phyloP scores from a whole-genome alignment of 2,329 filamentous ascomycete species.

The Erysiphe pulchra region DNA sequence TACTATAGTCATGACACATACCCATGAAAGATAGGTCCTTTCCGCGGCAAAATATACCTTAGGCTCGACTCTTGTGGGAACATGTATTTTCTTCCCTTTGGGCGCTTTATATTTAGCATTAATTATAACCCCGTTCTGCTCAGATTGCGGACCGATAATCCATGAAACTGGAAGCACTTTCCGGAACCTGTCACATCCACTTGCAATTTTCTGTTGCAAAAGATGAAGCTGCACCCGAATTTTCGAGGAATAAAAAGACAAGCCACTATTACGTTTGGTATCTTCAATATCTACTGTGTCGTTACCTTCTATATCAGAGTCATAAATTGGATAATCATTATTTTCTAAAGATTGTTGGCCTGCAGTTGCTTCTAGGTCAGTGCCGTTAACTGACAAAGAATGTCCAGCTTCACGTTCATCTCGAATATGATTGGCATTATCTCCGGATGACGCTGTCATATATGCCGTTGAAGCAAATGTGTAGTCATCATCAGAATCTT shows the following conservation, averaged over 20 bases:
- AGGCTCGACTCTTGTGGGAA: slow-evolving; percentile 83
- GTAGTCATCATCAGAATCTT: slow-evolving; percentile 39
- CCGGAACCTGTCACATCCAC: slow-evolving; percentile 1
- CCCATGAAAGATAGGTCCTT: slow-evolving; percentile 86
- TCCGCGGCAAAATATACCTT: slow-evolving; percentile 97
- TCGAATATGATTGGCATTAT: slow-evolving; percentile 5
- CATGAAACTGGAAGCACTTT: slow-evolving; percentile 3
- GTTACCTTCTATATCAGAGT: slow-evolving; percentile 66
- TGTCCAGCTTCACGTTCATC: slow-evolving; percentile 6
- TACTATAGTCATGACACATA: slow-evolving; percentile 17
- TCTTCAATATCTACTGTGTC: slow-evolving; percentile 52
- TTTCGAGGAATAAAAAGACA: slow-evolving; percentile 43
- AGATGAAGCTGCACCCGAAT: slow-evolving; percentile 15
- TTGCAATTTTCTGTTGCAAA: slow-evolving; percentile 4
- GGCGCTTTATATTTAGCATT: slow-evolving; percentile 43
- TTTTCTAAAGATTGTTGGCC: slow-evolving; percentile 32
- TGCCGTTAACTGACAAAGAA: slow-evolving; percentile 15
- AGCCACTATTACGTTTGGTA: slow-evolving; percentile 50
- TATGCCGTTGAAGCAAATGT: slow-evolving; percentile 17
- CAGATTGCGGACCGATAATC: slow-evolving; percentile 19
- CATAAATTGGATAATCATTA: slow-evolving; percentile 58
- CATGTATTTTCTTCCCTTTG: slow-evolving; percentile 76
- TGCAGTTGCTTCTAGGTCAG: slow-evolving; percentile 70
- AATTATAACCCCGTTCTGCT: slow-evolving; percentile 27
- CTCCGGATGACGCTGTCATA: slow-evolving; percentile 5